Base-by-base conservation (phyloP, 2,329 filamentous ascomycete genomes). In the Beauveria pseudobassiana region DNA sequence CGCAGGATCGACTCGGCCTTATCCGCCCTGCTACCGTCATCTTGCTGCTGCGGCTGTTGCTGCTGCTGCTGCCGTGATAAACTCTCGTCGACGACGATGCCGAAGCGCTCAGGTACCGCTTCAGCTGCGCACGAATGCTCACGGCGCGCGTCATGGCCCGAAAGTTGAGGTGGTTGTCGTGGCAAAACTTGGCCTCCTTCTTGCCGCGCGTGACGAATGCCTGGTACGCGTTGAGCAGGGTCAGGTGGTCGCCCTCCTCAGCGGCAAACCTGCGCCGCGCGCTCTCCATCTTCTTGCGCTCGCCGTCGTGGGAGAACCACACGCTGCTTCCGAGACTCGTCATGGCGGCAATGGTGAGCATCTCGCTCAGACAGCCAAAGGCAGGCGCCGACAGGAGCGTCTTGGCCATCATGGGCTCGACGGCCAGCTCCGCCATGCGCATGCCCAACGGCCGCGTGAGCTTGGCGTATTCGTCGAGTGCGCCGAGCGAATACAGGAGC, bases 381-480 rank as follows among this genome's bases (percentile, higher is more conserved):
- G 82, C 80, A 5, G 85, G 77, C 0, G 93, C 89, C 20, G 87
- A 85, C 9, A 98, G 84, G 5, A 97, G 80, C 0, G 89, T 90
- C 75, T 93, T 96, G 7, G 89, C 91, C 83, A 97, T 95, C 91
- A 97, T 97, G 0, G 95, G 95, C 67, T 96, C 91, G 8, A 98
- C 85, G 0, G 93, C 89, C 49, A 99, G 79, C 72, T 98, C 93
- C 0, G 95, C 93, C 92, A 98, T 97, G 49, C 91, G 84, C 63
- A 85, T 80, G 1, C 95, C 95, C n/a, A 97, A 78, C 0, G 95
- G 93, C 67, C 85, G 87, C 2, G 93, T 97, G 30, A 99, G 83
- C 71, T 93, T 96, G 16, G 92, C 92, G 70, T 96, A 93, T 58
- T 89, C 86, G 69, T 98, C 93, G 14, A 99, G 77, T 0, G 92